Conservation (phyloP, 108 stramenopile genomes). For the Bacterosira constricta region DNA sequence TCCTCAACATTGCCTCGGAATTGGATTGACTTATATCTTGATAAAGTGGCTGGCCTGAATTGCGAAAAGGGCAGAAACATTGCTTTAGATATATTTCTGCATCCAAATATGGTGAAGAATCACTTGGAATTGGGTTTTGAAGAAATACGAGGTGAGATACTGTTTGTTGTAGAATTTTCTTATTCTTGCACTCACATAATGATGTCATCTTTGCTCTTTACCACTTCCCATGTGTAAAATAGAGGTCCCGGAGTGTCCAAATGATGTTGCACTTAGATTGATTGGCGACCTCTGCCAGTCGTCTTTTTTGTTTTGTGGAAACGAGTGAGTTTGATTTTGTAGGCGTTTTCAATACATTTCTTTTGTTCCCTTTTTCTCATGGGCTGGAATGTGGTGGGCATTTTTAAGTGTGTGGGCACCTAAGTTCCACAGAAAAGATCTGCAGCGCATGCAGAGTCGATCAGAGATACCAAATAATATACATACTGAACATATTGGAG, state of each 20-base stretch:
- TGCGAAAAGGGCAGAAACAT: slow-evolving; percentile 58
- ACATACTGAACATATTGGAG: slow-evolving; percentile 26
- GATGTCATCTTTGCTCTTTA: neutral
- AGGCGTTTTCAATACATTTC: neutral
- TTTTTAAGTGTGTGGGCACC: slow-evolving; percentile 74
- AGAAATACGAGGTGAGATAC: slow-evolving; percentile 62
- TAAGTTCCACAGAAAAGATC: slow-evolving; percentile 51
- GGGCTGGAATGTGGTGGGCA: slow-evolving; percentile 8
- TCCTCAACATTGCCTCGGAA: slow-evolving; percentile 17
- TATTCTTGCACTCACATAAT: neutral
- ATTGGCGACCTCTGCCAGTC: slow-evolving; percentile 50
- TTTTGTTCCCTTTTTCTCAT: neutral
- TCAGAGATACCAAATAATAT: slow-evolving; percentile 44
- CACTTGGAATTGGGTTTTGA: slow-evolving; percentile 76
- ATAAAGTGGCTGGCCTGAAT: slow-evolving; percentile 32
- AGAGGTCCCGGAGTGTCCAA: slow-evolving; percentile 61
- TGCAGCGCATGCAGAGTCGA: slow-evolving; percentile 26
- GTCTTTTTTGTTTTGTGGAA: slow-evolving; percentile 59
- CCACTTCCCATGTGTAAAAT: neutral
- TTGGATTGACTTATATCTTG: slow-evolving; percentile 41
- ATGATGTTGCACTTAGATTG: slow-evolving; percentile 51
- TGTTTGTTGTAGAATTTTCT: neutral
- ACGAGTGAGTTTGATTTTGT: neutral
- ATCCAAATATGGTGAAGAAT: slow-evolving; percentile 57
- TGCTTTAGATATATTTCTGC: slow-evolving; percentile 45